phyloP scores from a whole-genome alignment of 768 basidiomycete species.

The Boletales sp. region DNA sequence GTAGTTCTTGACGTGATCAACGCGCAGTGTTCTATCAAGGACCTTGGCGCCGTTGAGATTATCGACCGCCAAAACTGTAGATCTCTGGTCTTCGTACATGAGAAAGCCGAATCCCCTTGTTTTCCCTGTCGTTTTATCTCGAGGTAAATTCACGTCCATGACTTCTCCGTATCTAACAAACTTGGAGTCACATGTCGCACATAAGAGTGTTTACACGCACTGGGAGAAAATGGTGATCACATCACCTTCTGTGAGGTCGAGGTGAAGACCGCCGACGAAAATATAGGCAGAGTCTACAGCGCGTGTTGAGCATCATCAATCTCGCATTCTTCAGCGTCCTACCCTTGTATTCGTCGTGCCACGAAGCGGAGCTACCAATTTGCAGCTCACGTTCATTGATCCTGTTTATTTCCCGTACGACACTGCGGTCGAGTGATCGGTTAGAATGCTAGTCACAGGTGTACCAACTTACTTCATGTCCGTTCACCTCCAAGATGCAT shows the following conservation, averaged over 20 bases:
- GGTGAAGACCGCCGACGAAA: constrained; percentile 85
- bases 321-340: not conserved
- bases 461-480: constrained; percentile 65
- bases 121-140: constrained; percentile 92
- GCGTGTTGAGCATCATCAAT: constrained; percentile 3
- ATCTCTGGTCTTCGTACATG: constrained; percentile 99
- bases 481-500: constrained; percentile 14
- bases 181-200: not conserved
- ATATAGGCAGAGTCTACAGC: constrained; percentile 87
- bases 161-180: constrained; percentile 86
- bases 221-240: constrained; percentile 97
- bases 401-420: constrained; percentile 88
- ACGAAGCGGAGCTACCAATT: constrained; percentile 69
- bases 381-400: constrained; percentile 92
- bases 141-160: constrained; percentile 90
- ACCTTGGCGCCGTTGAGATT: constrained; percentile 96
- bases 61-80: constrained; percentile 94
- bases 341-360: constrained; percentile 97
- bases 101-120: constrained; percentile 90
- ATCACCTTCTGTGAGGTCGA: constrained; percentile 94
- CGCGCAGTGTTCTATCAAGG: constrained; percentile 80
- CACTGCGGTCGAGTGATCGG: constrained; percentile 44
- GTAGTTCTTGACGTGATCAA: constrained; percentile 91
- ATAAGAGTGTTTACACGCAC: constrained; percentile 44
- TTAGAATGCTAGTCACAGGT: not conserved